Base-by-base conservation (phyloP, 805 yeast genomes). In the Jamesozyma jinghongensis region DNA sequence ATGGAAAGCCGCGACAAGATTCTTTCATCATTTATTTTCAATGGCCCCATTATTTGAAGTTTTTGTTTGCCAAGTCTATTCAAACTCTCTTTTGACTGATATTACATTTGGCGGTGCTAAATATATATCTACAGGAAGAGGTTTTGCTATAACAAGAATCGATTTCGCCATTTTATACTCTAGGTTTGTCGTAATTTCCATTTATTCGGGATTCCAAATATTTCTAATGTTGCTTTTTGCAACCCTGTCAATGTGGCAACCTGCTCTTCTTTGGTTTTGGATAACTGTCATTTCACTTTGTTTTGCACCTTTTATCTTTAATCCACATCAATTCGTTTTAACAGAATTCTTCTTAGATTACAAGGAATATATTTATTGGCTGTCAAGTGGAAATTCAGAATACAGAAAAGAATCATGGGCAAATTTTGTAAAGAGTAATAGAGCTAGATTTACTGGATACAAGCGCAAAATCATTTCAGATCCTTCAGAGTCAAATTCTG, bases 1-100 rank as follows among this genome's bases (percentile, higher is more conserved):
- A 12, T 70, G 82, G 75, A 80, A 81, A 49, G 90, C 96, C 0
- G 51, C 73, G 2, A 67, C 73, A 29, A 70, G 97, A 47, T 73
- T 88, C 37, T 57, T 74, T n/a, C 75, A 74, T 58, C 97, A 90
- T 54, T 69, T 90, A 42, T 57, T 75, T 26, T 87, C 96, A 0
- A 61, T 88, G 44, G 83, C 97, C 2, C 97, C 97, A 2, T 64
- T 88, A 40, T 90, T 90, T 63, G 97, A 90, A 59, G 97, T 90
- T 5, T 87, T 90, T 64, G 95, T 85, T 7, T 86, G 97, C 59
- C 96, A 88, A 62, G 81, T 88, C 7, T 90, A 90, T 59, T 84
- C 97, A 3, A 75, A 77, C 51, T 74, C 96, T 0, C 66, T 90
- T 50, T 64, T 76, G 36, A 75, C 76, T 38, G 92, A 88, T 61